Evolutionary conservation across 176 grass and related monocot genomes (phyloP), one percentile per base, ranked within the genome.

Genomic region (Dendrocalamus sinicus): DNA sequence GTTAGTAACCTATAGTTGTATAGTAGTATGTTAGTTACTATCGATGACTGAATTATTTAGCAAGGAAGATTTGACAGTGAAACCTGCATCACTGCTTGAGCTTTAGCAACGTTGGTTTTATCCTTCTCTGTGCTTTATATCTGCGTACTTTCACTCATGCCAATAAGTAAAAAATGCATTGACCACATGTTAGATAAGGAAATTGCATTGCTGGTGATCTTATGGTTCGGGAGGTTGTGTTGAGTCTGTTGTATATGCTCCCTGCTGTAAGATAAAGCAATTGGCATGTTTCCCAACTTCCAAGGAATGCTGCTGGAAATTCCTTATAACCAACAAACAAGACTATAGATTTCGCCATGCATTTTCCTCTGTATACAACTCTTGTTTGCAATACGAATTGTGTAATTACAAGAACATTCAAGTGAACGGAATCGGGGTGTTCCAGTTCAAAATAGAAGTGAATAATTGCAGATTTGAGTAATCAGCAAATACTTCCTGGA

Each of bases 41-140:
- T 26, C 2, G 78, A 86, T 57, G 17, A 40, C 55, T 82, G 54
- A 71, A 77, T 86, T 81, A 26, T 85, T 72, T 46, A 64, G 44
- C 43, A n/a, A 17, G 5, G 15, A 72, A 66, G 16, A 9, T 81
- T 40, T 68, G 44, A 30, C 44, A 86, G 17, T 63, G 24, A 62
- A 20, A 76, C 72, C 45, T 83, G 6, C 53, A 63, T 23, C 64
- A 65, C n/a, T 37, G 44, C 78, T 65, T 20, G 14, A 51, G 52
- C 24, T 41, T 85, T 12, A 50, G 71, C 51, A 52, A 57, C 35
- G 7, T 60, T 51, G 7, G 9, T 67, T 28, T 11, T 71, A 11
- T 40, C 43, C 32, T 73, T 6, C 14, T 69, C 32, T 32, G 15
- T 70, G 26, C 58, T 63, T 69, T 86, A 11, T 66, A 66, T 80